These are phyloP conservation scores for Leptographium galeiforme DNA, from an alignment of 2,329 filamentous ascomycete genomes.

Conservation along the genomic window DNA sequence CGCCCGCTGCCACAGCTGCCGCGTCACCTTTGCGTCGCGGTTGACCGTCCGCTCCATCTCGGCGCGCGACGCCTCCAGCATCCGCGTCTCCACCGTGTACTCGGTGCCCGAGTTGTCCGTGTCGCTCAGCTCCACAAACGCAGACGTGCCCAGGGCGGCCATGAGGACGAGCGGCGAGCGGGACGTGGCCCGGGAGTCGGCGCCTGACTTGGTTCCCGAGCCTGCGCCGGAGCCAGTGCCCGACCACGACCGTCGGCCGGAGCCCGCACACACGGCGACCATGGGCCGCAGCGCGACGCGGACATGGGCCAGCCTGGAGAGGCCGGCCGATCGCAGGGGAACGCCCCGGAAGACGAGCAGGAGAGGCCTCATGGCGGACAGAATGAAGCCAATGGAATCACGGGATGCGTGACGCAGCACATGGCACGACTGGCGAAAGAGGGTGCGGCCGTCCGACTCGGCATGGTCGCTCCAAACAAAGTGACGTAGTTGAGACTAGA, in stretches of 20 bases:
- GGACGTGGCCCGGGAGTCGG: constrained; percentile 9
- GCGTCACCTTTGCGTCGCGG: constrained; percentile 45
- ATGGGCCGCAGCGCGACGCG: neutral
- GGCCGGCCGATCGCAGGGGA: neutral
- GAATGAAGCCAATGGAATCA: neutral
- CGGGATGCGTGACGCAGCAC: neutral
- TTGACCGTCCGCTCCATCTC: constrained; percentile 62
- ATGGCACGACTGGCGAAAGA: neutral
- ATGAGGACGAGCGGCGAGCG: constrained; percentile 5
- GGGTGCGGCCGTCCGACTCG: neutral
- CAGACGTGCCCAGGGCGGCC: constrained; percentile 36
- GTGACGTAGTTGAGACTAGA: constrained; percentile 1
- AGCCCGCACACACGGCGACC: neutral
- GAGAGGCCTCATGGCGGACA: constrained; percentile 2
- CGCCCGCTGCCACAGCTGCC: constrained; percentile 42
- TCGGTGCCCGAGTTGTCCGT: constrained; percentile 33
- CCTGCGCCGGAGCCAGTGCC: neutral
- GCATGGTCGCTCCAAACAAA: neutral
- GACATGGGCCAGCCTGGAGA: neutral
- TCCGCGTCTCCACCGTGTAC: constrained; percentile 70
- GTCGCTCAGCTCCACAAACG: constrained; percentile 45
- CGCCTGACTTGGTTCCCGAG: neutral
- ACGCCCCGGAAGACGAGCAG: neutral
- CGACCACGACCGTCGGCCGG: no score
- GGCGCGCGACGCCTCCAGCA: constrained; percentile 68